Percentiles rank a stretch among this genome's conserved stretches.
Conservation (phyloP, 2,329 filamentous ascomycete genomes). For the Ophiostoma sp. region DNA sequence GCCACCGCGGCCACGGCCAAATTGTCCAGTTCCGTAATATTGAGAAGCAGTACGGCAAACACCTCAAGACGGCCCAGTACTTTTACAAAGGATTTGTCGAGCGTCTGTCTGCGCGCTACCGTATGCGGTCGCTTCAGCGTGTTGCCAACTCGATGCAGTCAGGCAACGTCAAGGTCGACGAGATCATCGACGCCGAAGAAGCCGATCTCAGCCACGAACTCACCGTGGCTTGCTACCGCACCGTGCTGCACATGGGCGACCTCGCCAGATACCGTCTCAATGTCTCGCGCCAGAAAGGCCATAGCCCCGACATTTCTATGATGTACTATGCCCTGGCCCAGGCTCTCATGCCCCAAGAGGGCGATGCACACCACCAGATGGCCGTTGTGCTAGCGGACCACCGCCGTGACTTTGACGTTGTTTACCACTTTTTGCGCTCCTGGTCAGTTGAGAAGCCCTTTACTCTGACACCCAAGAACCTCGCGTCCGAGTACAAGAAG, state of each 20-base stretch:
- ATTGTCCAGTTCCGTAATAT: conserved; percentile 67
- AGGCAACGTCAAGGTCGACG: conserved; percentile 39
- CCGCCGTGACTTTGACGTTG: conserved; percentile 69
- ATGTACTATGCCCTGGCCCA: conserved; percentile 81
- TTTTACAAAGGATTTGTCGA: conserved; percentile 87
- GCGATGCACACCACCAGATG: conserved; percentile 82
- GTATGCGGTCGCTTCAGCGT: conserved; percentile 39
- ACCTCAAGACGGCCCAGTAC: conserved; percentile 79
- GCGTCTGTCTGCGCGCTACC: conserved; percentile 60
- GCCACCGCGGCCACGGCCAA: conserved; percentile 47
- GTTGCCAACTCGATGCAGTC: conserved; percentile 42
- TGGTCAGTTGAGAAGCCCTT: conserved; percentile 70
- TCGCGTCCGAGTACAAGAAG: conserved; percentile 69
- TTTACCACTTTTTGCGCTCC: conserved; percentile 86
- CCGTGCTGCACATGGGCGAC: conserved; percentile 82
- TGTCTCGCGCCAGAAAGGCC: conserved; percentile 66
- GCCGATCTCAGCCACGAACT: conserved; percentile 54
- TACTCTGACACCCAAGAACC: conserved; percentile 66
- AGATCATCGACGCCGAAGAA: conserved; percentile 43
- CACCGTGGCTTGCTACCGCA: conserved; percentile 70
- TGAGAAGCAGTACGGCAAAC: conserved; percentile 74
- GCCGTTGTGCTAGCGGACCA: conserved; percentile 76
- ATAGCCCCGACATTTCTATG: conserved; percentile 72
- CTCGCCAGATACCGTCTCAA: conserved; percentile 73
- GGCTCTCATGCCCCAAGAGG: conserved; percentile 70